Evolutionary conservation across 2,329 filamentous ascomycete species (phyloP).

Genomic region (Coniochaeta hoffmannii): DNA sequence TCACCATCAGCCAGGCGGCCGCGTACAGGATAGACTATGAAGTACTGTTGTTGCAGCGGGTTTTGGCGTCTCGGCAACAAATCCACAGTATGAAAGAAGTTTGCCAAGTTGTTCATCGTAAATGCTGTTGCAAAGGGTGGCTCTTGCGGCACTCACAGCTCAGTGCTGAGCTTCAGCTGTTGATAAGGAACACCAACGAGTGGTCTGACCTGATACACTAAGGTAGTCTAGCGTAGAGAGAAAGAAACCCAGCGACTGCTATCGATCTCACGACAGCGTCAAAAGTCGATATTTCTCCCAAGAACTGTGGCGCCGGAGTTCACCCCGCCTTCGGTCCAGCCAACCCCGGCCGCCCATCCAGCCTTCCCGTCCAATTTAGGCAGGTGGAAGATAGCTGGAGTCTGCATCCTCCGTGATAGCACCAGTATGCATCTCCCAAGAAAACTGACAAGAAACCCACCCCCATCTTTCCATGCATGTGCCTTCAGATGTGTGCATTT

Average conservation of each 20-base stretch:
- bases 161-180: background rate
- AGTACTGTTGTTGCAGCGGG: background rate
- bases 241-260: background rate
- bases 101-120: too few relatives aligned
- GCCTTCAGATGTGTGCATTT: background rate
- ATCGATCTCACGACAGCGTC: background rate
- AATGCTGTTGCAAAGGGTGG: too few relatives aligned
- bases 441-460: constrained; percentile 3
- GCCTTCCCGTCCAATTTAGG: constrained; percentile 19
- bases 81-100: background rate
- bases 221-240: too few relatives aligned
- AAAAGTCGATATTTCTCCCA: background rate
- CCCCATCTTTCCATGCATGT: constrained; percentile 2
- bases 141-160: background rate
- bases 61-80: background rate
- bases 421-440: constrained; percentile 12
- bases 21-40: too few relatives aligned
- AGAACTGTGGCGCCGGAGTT: constrained; percentile 4
- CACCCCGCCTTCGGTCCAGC: constrained; percentile 15
- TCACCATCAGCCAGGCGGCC: background rate
- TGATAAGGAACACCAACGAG: background rate
- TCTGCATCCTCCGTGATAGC: constrained; percentile 18
- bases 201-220: background rate
- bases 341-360: constrained; percentile 14
- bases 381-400: constrained; percentile 18